A percentile compares a stretch with the other conserved stretches of the same genome.
Conservation (phyloP, 2,329 filamentous ascomycete genomes). For the Sporothrix variecibatus region DNA sequence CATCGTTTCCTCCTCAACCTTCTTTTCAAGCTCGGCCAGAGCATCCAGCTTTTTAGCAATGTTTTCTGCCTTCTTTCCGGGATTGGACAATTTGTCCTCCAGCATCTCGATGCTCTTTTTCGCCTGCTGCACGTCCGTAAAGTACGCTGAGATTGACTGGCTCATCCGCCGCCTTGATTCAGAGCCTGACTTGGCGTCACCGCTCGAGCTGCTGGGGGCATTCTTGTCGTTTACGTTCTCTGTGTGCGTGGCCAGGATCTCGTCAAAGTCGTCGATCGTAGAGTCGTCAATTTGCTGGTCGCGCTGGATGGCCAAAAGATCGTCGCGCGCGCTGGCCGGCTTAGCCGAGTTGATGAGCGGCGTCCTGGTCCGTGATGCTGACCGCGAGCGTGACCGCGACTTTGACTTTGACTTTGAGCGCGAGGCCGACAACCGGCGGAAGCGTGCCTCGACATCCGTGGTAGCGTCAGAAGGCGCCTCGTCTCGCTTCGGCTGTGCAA, state of each 20-base stretch:
- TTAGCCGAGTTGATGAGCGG: constrained; percentile 56
- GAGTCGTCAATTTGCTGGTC: constrained; percentile 60
- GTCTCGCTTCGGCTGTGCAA: background rate
- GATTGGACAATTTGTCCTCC: constrained; percentile 53
- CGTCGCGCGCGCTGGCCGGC: constrained; percentile 57
- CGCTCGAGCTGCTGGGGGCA: constrained; percentile 14
- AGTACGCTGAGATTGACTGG: constrained; percentile 53
- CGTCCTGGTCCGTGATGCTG: constrained; percentile 48
- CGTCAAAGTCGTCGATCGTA: constrained; percentile 60
- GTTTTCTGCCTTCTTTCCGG: constrained; percentile 25
- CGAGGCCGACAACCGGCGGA: constrained; percentile 30
- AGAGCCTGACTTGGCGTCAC: constrained; percentile 36
- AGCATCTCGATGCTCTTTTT: constrained; percentile 61
- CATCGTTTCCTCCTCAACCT: background rate
- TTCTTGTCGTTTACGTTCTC: constrained; percentile 3
- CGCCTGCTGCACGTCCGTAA: constrained; percentile 55
- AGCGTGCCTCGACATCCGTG: constrained; percentile 18
- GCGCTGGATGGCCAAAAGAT: constrained; percentile 55
- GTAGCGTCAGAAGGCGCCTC: background rate
- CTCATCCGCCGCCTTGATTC: constrained; percentile 48
- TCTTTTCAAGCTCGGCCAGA: constrained; percentile 12
- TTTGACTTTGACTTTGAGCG: constrained; percentile 30
- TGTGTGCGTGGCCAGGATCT: constrained; percentile 42
- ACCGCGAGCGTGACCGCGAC: constrained; percentile 45
- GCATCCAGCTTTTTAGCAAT: background rate